Base-by-base conservation (phyloP, 2,329 filamentous ascomycete species). In the Grosmannia clavigera region DNA sequence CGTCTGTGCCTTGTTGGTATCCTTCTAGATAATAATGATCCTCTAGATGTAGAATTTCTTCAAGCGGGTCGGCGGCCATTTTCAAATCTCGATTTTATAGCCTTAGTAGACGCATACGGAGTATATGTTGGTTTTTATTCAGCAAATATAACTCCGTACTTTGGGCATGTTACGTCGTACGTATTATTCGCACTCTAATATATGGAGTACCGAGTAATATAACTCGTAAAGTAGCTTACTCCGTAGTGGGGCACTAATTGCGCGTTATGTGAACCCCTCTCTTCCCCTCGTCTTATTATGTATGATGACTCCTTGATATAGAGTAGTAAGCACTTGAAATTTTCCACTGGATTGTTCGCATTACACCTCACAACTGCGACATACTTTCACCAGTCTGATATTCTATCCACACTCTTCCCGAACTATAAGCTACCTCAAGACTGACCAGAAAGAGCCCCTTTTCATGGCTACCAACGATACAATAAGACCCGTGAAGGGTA, bases 11-110 rank as follows among this genome's bases (percentile, higher is more conserved):
- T 59, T 90, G 81, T 6, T 78, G 72, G 75, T 91, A 92, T 61
- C 94, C 94, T 72, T 92, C 84, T 53, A 82, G 77, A 76, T 96
- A 96, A 76, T 92, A 95, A 62, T 76, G 71, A 59, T 84, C 80
- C 69, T 86, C 83, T 22, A 86, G 74, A 64, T 80, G 78, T 62
- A 86, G 76, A 63, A 85, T 70, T 61, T 78, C 75, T 62, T 82
- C 80, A 63, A 84, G 81, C 14, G 76, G 76, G 64, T 83, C 80
- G 11, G 33, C 22, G 38, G n/a, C n/a, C 3, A 25, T 38, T 51
- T 35, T n/a, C 19, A 4, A 16, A n/a, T 57, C 11, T 29, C 10
- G 16, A 1, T 10, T 35, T n/a, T 9, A 16, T 3, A 14, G 2
- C 12, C 38, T 16, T 14, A 40, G 33, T 35, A 35, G 29, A 31